Evolutionary conservation across 2,329 filamentous ascomycete genomes (phyloP).

Genomic region (Neoarthrinium moseri): DNA sequence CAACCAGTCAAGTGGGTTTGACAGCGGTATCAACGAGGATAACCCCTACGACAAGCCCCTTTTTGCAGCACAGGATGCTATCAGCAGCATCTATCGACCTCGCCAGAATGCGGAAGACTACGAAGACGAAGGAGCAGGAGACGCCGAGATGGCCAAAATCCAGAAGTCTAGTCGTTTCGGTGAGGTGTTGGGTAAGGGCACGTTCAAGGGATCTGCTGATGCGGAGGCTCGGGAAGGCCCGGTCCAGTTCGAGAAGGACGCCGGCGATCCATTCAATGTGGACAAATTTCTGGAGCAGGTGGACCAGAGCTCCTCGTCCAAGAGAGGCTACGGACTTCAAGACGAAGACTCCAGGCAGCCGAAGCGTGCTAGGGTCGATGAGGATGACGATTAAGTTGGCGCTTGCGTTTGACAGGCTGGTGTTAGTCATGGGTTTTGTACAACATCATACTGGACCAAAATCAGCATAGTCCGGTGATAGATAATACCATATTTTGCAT

Average conservation of each 20-base stretch:
- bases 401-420: background rate
- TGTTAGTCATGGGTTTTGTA: too few relatives aligned
- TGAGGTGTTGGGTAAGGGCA: constrained; percentile 84
- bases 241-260: constrained; percentile 94
- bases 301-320: constrained; percentile 58
- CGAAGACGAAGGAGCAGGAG: constrained; percentile 75
- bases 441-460: too few relatives aligned
- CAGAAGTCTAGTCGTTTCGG: constrained; percentile 80
- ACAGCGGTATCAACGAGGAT: constrained; percentile 93
- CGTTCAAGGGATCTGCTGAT: constrained; percentile 83
- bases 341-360: constrained; percentile 58
- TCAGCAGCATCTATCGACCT: constrained; percentile 90
- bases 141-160: constrained; percentile 83
- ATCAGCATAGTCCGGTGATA: too few relatives aligned
- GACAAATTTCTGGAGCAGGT: constrained; percentile 89
- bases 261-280: constrained; percentile 84
- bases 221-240: constrained; percentile 86
- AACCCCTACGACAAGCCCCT: constrained; percentile 96
- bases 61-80: constrained; percentile 92
- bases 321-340: constrained; percentile 76
- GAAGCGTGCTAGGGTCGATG: constrained; percentile 78
- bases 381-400: constrained; percentile 54
- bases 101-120: constrained; percentile 72
- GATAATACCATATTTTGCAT: too few relatives aligned
- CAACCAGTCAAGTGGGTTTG: constrained; percentile 90